A percentile compares a stretch with the other conserved stretches of the same genome.
These are phyloP conservation scores for Lichtheimia corymbifera DNA, from an alignment of 371 early-diverging fungal species.

Conservation along the genomic window DNA sequence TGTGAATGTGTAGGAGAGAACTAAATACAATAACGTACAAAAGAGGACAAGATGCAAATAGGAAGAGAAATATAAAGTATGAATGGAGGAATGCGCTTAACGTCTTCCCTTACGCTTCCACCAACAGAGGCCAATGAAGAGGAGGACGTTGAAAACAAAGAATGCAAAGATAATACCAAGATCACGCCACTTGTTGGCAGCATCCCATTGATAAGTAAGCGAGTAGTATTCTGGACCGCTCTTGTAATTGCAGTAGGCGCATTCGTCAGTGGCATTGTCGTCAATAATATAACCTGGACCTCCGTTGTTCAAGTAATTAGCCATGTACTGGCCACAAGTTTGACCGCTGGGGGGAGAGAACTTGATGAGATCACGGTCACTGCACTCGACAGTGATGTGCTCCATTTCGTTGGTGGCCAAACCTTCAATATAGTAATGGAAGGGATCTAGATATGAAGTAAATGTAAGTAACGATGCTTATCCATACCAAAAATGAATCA, in stretches of 20 bases:
- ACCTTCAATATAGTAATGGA: constrained; percentile 70
- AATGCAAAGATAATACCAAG: constrained; percentile 57
- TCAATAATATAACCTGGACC: constrained; percentile 59
- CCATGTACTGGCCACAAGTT: constrained; percentile 59
- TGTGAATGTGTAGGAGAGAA: too few species aligned
- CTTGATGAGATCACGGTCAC: constrained; percentile 37
- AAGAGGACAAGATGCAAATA: not conserved
- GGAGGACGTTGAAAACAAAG: constrained; percentile 47
- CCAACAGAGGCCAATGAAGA: constrained; percentile 28
- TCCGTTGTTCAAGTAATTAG: constrained; percentile 37
- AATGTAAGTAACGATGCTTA: constrained; percentile 29
- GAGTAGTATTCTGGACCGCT: constrained; percentile 56
- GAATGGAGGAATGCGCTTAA: constrained; percentile 6
- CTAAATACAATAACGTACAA: too few species aligned
- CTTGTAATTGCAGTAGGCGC: constrained; percentile 61
- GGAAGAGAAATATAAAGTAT: too few species aligned
- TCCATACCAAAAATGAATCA: constrained; percentile 67
- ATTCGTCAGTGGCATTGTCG: constrained; percentile 42
- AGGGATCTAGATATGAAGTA: constrained; percentile 30
- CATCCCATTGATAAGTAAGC: constrained; percentile 23
- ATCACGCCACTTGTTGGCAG: constrained; percentile 66
- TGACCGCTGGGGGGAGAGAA: constrained; percentile 57
- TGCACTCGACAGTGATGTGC: constrained; percentile 48
- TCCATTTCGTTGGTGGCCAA: constrained; percentile 64
- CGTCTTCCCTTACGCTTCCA: constrained; percentile 23